Percentiles rank a stretch among this genome's conserved stretches.
These are phyloP conservation scores for Cercospora beticola DNA, from an alignment of 2,329 filamentous ascomycete species.

Conservation along the genomic window DNA sequence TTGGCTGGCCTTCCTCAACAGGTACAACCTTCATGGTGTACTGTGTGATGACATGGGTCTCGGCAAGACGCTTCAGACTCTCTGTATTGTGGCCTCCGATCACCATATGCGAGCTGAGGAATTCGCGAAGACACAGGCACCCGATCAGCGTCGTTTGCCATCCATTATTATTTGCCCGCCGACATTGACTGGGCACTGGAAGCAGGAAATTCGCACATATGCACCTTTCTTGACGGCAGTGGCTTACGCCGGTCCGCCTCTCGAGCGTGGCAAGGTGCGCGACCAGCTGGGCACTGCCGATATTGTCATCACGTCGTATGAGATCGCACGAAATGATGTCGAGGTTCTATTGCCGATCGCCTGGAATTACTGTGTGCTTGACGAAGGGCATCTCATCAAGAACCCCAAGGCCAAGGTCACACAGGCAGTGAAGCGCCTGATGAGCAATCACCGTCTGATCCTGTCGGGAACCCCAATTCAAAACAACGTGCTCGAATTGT, in stretches of 20 bases:
- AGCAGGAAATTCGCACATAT: slow-evolving; percentile 94
- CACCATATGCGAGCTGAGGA: slow-evolving; percentile 92
- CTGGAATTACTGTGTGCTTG: slow-evolving; percentile 97
- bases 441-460: slow-evolving; percentile 92
- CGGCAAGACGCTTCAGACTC: slow-evolving; percentile 93
- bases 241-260: slow-evolving; percentile 86
- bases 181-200: slow-evolving; percentile 96
- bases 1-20: slow-evolving; percentile 97
- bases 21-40: slow-evolving; percentile 95
- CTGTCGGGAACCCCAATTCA: slow-evolving; percentile 96
- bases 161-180: slow-evolving; percentile 95
- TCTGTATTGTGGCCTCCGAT: slow-evolving; percentile 97
- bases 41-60: slow-evolving; percentile 99
- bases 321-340: slow-evolving; percentile 95
- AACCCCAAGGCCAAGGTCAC: slow-evolving; percentile 97
- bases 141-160: slow-evolving; percentile 76
- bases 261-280: slow-evolving; percentile 72
- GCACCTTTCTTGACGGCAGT: slow-evolving; percentile 89
- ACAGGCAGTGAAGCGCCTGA: slow-evolving; percentile 82
- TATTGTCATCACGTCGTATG: slow-evolving; percentile 95
- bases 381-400: slow-evolving; percentile 98
- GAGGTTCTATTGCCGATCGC: slow-evolving; percentile 77
- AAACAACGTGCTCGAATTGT: slow-evolving; percentile 94
- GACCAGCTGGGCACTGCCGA: slow-evolving; percentile 73
- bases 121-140: slow-evolving; percentile 75